These are phyloP conservation scores for Kappamyces sp. DNA, from an alignment of 192 early-diverging fungal species.

Conservation along the genomic window DNA sequence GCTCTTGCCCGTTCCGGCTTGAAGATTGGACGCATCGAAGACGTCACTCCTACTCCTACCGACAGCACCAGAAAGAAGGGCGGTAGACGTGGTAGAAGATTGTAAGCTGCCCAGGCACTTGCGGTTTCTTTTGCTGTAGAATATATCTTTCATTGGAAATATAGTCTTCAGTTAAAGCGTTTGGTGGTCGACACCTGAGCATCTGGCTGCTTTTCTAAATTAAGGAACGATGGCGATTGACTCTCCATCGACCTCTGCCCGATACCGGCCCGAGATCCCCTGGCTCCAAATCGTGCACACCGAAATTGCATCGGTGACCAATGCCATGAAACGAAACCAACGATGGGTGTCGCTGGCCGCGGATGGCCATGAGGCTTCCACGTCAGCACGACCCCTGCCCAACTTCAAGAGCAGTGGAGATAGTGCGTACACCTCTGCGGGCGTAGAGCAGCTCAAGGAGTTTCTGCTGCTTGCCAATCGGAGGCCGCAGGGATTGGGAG, in stretches of 20 bases:
- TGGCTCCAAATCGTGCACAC: constrained; percentile 68
- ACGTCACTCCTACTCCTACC: constrained; percentile 97
- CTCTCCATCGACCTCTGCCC: constrained; percentile 1
- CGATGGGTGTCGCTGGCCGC: constrained; percentile 49
- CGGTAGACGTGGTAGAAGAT: constrained; percentile 99
- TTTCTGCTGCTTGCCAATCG: constrained; percentile 7
- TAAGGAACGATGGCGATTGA: constrained; percentile 3
- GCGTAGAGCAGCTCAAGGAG: constrained; percentile 9
- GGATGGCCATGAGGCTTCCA: neutral
- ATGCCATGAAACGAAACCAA: constrained; percentile 75
- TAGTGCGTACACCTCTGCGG: neutral
- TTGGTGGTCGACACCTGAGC: neutral
- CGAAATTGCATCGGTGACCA: constrained; percentile 69
- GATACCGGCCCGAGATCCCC: constrained; percentile 42
- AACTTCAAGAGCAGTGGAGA: neutral
- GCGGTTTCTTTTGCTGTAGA: constrained; percentile 6
- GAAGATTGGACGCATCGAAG: constrained; percentile 99
- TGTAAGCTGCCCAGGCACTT: constrained; percentile 26
- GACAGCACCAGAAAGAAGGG: constrained; percentile 98
- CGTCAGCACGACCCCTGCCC: neutral
- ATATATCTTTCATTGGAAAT: neutral
- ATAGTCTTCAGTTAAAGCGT: too few species aligned
- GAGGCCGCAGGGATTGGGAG: constrained; percentile 1
- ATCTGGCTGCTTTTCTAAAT: constrained; percentile 4
- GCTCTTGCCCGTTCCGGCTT: constrained; percentile 97